These are phyloP conservation scores for Eurotiales sp. DNA, from an alignment of 2,329 filamentous ascomycete species.

Conservation along the genomic window DNA sequence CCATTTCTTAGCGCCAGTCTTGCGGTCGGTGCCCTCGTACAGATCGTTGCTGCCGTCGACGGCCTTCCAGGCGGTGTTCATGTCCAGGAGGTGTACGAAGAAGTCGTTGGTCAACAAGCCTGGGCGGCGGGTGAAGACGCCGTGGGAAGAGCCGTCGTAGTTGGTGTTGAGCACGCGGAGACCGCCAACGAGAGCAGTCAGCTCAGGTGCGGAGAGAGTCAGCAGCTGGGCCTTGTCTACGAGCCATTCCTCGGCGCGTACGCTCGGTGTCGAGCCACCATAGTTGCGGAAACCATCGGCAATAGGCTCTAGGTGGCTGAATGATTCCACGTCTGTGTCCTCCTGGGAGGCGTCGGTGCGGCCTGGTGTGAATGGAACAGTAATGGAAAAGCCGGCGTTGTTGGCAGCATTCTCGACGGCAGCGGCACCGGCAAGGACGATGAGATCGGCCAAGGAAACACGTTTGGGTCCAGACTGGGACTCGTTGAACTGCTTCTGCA, in stretches of 20 bases:
- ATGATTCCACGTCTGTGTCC: slow-evolving; percentile 64
- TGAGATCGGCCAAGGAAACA: slow-evolving; percentile 73
- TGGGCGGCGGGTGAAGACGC: slow-evolving; percentile 65
- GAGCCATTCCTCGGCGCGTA: slow-evolving; percentile 64
- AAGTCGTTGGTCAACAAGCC: slow-evolving; percentile 74
- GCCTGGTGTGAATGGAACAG: slow-evolving; percentile 69
- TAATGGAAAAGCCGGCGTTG: slow-evolving; percentile 41
- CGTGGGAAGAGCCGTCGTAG: slow-evolving; percentile 64
- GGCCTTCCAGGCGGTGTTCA: slow-evolving; percentile 61
- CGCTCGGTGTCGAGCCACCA: slow-evolving; percentile 58
- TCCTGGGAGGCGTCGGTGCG: slow-evolving; percentile 68
- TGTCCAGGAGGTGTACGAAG: slow-evolving; percentile 74
- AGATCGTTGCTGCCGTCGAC: slow-evolving; percentile 49
- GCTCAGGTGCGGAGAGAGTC: slow-evolving; percentile 65
- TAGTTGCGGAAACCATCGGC: slow-evolving; percentile 81
- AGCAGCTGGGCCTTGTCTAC: slow-evolving; percentile 70
- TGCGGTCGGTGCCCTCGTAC: slow-evolving; percentile 63
- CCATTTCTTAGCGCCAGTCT: slow-evolving; percentile 65
- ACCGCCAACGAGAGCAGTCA: slow-evolving; percentile 68
- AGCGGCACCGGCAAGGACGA: slow-evolving; percentile 68
- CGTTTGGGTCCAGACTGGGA: slow-evolving; percentile 56
- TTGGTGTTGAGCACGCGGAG: slow-evolving; percentile 67
- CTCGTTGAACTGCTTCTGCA: slow-evolving; percentile 65
- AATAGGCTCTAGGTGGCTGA: slow-evolving; percentile 62
- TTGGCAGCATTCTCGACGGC: slow-evolving; percentile 66